Evolutionary conservation across 805 yeast genomes (phyloP), one percentile per base, ranked within the genome.

Genomic region (Lachancea meyersii): DNA sequence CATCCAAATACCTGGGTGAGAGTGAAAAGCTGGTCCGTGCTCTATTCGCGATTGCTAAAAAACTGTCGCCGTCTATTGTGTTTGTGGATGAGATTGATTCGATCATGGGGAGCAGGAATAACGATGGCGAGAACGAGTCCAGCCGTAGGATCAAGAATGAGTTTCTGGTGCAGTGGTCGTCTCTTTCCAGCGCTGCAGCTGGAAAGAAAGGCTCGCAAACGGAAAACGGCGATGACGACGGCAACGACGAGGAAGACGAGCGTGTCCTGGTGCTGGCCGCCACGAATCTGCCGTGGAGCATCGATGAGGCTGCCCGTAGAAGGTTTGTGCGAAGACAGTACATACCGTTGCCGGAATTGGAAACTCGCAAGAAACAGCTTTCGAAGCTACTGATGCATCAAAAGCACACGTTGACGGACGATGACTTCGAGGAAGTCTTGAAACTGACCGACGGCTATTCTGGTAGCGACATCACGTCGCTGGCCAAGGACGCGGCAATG

Each of bases 401-500:
- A 55, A 79, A 80, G 42, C 83, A 86, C 57, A 77, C 82, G 0
- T 62, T 91, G 16, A 61, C 75, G 11, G 84, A 76, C 0, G 71
- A 59, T 2, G 96, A 89, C 48, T 75, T 79, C 47, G 72, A 73
- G 8, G 67, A 68, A 33, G 68, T 91, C 19, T 72, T 85, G 14
- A 67, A 69, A 9, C 60, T 84, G 52, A 88, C 97, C 0, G 79
- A 79, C 5, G 91, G 86, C 0, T 87, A 80, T 63, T 85, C 95
- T n/a, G 96, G 97, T 1, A 82, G 94, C 50, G 98, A 91, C 63
- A 77, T 91, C 37, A 93, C 97, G 0, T 94, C 97, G 1, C 67
- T 91, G 48, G 96, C 97, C 2, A 93, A 93, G 63, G 98, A 91
- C 58, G 94, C 96, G 2, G 97, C 98, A 1, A 89, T 91, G 97